Evolutionary conservation across 2,329 filamentous ascomycete genomes (phyloP).

Genomic region (Lasiodiplodia sp.): DNA sequence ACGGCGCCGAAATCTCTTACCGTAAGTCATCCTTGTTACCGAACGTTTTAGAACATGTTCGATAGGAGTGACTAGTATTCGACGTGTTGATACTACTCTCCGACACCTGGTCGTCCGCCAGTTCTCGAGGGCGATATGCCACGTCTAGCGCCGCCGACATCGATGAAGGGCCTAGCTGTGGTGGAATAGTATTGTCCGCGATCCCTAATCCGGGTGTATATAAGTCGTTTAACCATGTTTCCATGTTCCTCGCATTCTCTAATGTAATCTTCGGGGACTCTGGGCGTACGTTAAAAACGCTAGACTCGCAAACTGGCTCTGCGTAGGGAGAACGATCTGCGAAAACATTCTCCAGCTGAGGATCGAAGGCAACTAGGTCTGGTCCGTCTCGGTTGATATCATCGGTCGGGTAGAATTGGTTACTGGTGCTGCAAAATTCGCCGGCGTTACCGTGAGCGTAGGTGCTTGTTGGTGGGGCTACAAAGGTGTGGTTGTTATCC

Average conservation of each 20-base stretch:
- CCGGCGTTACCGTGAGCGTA: too few relatives aligned
- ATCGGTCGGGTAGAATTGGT: too few relatives aligned
- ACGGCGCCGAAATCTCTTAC: background rate
- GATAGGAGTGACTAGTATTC: background rate
- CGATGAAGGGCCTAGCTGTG: background rate
- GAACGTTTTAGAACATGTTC: conserved; percentile 1
- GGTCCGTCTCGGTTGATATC: too few relatives aligned
- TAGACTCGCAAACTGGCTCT: background rate
- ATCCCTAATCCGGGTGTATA: too few relatives aligned
- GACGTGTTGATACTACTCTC: conserved; percentile 14
- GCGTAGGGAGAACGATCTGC: background rate
- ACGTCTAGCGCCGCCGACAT: background rate
- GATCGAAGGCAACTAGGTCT: too few relatives aligned
- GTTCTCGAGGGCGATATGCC: background rate
- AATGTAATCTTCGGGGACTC: too few relatives aligned
- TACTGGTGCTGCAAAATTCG: too few relatives aligned
- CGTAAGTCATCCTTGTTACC: conserved; percentile 14
- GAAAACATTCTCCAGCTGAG: background rate
- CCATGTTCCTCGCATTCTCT: too few relatives aligned
- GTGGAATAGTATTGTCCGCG: background rate
- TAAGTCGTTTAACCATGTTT: too few relatives aligned
- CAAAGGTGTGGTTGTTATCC: too few relatives aligned
- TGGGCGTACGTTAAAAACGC: too few relatives aligned
- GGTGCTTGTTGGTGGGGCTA: too few relatives aligned
- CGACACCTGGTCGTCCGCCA: background rate